Evolutionary conservation across 139 green algal genomes (phyloP).

Genomic region (Microglena sp.): DNA sequence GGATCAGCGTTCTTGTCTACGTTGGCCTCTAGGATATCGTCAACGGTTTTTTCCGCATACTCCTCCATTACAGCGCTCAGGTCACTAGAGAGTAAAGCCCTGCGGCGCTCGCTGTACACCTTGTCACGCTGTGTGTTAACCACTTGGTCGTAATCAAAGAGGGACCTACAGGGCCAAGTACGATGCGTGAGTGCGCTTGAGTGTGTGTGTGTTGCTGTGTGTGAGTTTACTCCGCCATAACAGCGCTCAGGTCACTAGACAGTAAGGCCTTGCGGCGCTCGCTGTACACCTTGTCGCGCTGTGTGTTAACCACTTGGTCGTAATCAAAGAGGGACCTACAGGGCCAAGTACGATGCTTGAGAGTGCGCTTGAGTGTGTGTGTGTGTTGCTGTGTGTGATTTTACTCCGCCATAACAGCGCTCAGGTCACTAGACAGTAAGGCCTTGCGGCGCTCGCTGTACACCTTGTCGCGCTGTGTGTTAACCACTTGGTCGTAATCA

Average conservation of each 20-base stretch:
- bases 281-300: slow-evolving; percentile 88
- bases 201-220: too few species aligned
- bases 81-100: slow-evolving; percentile 59
- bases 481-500: too few species aligned
- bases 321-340: too few species aligned
- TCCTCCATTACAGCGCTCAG: slow-evolving; percentile 76
- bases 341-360: too few species aligned
- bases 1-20: slow-evolving; percentile 50
- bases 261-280: slow-evolving; percentile 76
- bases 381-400: too few species aligned
- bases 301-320: too few species aligned
- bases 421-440: slow-evolving; percentile 61
- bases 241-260: slow-evolving; percentile 42
- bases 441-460: slow-evolving; percentile 79
- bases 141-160: too few species aligned
- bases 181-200: too few species aligned
- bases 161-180: too few species aligned
- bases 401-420: slow-evolving; percentile 83
- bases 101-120: slow-evolving; percentile 80
- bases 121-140: slow-evolving; percentile 95
- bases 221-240: slow-evolving; percentile 95
- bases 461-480: slow-evolving; percentile 91
- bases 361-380: too few species aligned
- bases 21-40: slow-evolving; percentile 97
- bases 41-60: slow-evolving; percentile 88